Percentiles rank a stretch among this genome's conserved stretches.
Conservation (phyloP, 2,329 filamentous ascomycete genomes). For the Trichoderma harzianum region DNA sequence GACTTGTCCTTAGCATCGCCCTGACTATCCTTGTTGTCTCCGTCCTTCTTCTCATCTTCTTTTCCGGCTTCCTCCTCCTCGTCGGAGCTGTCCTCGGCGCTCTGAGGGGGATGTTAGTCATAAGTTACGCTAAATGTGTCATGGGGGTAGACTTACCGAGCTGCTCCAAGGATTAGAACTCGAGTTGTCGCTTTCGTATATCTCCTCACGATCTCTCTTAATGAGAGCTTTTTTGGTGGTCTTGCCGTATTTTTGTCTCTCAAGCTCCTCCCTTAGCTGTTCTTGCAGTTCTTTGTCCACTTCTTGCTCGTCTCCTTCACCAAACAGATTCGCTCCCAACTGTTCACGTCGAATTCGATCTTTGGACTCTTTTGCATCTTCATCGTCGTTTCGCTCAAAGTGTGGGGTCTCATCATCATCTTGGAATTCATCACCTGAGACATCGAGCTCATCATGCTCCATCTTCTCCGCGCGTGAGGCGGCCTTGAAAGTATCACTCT, state of each 20-base stretch:
- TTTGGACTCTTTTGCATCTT: conserved; percentile 70
- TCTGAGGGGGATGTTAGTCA: conserved; percentile 32
- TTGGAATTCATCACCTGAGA: conserved; percentile 73
- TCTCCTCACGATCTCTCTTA: conserved; percentile 80
- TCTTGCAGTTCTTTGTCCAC: conserved; percentile 73
- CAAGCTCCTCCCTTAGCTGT: conserved; percentile 63
- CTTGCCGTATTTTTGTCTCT: conserved; percentile 70
- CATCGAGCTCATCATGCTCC: conserved; percentile 68
- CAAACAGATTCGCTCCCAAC: conserved; percentile 82
- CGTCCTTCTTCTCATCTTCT: conserved; percentile 47
- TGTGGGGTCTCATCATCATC: conserved; percentile 80
- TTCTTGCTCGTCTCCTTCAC: conserved; percentile 64
- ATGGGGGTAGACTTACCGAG: conserved; percentile 29
- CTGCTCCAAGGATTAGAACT: conserved; percentile 42
- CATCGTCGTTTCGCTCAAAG: conserved; percentile 75
- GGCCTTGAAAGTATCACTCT: conserved; percentile 61
- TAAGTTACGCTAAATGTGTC: not conserved
- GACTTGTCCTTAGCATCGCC: conserved; percentile 54
- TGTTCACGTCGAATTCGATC: conserved; percentile 75
- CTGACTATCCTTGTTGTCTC: conserved; percentile 54
- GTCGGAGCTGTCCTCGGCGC: conserved; percentile 45
- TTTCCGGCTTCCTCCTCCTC: conserved; percentile 38
- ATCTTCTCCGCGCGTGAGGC: conserved; percentile 61
- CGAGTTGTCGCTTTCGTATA: conserved; percentile 71
- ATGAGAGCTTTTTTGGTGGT: conserved; percentile 74